Percentiles rank a stretch among this genome's conserved stretches.
Evolutionary conservation across 306 rosid genomes (phyloP).

Genomic region (Carpinus viminea): DNA sequence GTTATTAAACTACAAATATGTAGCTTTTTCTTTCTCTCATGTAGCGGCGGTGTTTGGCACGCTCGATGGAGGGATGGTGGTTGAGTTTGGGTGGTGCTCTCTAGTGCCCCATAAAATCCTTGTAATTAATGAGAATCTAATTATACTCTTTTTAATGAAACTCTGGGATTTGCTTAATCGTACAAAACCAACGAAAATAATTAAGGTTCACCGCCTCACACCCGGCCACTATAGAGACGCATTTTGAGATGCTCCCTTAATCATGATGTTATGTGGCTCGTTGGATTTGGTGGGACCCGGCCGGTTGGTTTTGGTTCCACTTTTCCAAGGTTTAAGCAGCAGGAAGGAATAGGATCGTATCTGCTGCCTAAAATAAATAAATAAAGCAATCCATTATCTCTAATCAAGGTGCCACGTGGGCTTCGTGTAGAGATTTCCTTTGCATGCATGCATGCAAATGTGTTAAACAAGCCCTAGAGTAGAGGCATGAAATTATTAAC

Average conservation of each 20-base stretch:
- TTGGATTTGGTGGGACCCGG: constrained; percentile 88
- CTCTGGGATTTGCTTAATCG: constrained; percentile 69
- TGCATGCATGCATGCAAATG: constrained; percentile 65
- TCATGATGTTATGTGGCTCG: constrained; percentile 64
- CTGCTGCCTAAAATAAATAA: constrained; percentile 28
- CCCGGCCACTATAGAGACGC: not conserved
- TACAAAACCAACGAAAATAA: constrained; percentile 18
- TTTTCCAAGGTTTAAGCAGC: constrained; percentile 48
- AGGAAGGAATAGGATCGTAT: constrained; percentile 30
- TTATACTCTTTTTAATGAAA: constrained; percentile 32
- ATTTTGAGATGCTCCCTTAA: constrained; percentile 28
- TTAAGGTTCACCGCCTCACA: constrained; percentile 38
- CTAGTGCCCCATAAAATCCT: constrained; percentile 22
- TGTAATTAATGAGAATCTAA: constrained; percentile 44
- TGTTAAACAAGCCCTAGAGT: constrained; percentile 24
- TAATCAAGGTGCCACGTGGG: constrained; percentile 72
- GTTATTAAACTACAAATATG: too few species aligned
- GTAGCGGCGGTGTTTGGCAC: constrained; percentile 11
- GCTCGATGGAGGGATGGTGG: constrained; percentile 9
- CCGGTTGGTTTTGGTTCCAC: constrained; percentile 35
- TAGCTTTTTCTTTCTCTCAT: not conserved
- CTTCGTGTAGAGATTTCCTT: constrained; percentile 28
- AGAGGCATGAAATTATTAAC: constrained; percentile 24
- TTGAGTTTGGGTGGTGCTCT: not conserved
- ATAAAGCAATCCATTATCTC: constrained; percentile 27